Evolutionary conservation across 1,139 yeast species (phyloP).

Genomic region (Saccharomyces pastorianus): DNA sequence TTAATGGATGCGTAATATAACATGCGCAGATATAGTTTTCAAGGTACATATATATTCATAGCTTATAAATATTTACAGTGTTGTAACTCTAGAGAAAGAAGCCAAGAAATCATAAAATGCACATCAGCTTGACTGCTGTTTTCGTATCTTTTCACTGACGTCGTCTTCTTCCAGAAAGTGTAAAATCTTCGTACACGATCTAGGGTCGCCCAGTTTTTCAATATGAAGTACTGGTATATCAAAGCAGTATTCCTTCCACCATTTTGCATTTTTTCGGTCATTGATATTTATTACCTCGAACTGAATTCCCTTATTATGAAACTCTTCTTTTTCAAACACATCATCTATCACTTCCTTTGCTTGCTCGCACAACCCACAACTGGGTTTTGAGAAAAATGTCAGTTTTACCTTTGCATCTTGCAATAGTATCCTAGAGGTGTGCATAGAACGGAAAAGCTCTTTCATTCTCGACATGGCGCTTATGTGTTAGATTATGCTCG

Average conservation of each 20-base stretch:
- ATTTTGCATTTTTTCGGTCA: conserved; percentile 53
- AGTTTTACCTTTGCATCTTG: conserved; percentile 26
- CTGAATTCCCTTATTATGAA: conserved; percentile 29
- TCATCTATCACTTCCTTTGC: conserved; percentile 51
- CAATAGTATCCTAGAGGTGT: not conserved
- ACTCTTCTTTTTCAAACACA: conserved; percentile 26
- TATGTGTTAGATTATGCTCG: not conserved
- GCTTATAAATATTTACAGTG: conserved; percentile 1
- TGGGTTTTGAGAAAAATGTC: conserved; percentile 68
- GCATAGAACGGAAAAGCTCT: not conserved
- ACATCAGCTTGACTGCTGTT: not conserved
- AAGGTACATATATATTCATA: not conserved
- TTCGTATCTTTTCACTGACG: conserved; percentile 42
- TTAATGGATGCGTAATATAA: not conserved
- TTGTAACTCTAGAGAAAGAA: not conserved
- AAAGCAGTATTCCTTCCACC: conserved; percentile 79
- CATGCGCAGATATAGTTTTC: not conserved
- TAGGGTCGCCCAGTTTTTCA: conserved; percentile 39
- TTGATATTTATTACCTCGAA: conserved; percentile 58
- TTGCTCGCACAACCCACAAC: conserved; percentile 69
- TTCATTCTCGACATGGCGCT: not conserved
- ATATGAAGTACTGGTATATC: conserved; percentile 87
- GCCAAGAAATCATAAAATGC: not conserved
- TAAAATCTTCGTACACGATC: conserved; percentile 57
- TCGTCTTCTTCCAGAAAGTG: conserved; percentile 61